These are phyloP conservation scores for Phytophthora crassamura DNA, from an alignment of 352 stramenopile genomes.

Conservation along the genomic window DNA sequence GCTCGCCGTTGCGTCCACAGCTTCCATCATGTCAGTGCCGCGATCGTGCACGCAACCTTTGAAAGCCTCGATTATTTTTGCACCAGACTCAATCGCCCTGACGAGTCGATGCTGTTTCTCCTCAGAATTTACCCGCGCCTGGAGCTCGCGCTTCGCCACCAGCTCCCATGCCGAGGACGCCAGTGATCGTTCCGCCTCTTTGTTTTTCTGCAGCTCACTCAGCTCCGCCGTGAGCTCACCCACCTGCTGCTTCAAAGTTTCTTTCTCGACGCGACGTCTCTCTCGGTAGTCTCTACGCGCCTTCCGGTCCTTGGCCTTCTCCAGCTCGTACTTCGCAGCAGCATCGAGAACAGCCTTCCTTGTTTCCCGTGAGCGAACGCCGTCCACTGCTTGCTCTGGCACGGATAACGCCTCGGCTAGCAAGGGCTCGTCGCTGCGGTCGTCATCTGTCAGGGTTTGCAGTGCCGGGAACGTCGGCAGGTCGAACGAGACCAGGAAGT, in stretches of 20 bases:
- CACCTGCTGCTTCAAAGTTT: slow-evolving; percentile 22
- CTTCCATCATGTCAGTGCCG: not conserved
- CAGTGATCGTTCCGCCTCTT: slow-evolving; percentile 5
- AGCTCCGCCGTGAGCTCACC: slow-evolving; percentile 24
- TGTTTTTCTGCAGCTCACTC: slow-evolving; percentile 1
- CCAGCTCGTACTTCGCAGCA: slow-evolving; percentile 17
- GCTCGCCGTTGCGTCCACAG: not conserved
- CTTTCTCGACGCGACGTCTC: slow-evolving; percentile 15
- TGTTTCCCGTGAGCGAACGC: not conserved
- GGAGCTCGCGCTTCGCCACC: slow-evolving; percentile 24
- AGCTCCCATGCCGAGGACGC: slow-evolving; percentile 21
- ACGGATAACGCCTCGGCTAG: not conserved
- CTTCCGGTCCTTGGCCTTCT: slow-evolving; percentile 28
- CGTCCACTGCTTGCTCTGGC: not conserved
- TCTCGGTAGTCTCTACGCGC: slow-evolving; percentile 26
- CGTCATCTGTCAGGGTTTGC: not conserved
- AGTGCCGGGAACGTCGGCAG: slow-evolving; percentile 19
- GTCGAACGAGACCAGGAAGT: slow-evolving; percentile 15
- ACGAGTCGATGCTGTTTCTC: slow-evolving; percentile 15
- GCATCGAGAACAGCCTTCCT: slow-evolving; percentile 12
- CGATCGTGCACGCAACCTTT: slow-evolving; percentile 1
- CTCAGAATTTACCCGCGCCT: slow-evolving; percentile 21
- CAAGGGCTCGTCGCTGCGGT: not conserved
- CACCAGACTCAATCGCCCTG: slow-evolving; percentile 6
- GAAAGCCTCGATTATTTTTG: slow-evolving; percentile 22